phyloP scores from a whole-genome alignment of 768 basidiomycete genomes.

The Mycena rebaudengoi region DNA sequence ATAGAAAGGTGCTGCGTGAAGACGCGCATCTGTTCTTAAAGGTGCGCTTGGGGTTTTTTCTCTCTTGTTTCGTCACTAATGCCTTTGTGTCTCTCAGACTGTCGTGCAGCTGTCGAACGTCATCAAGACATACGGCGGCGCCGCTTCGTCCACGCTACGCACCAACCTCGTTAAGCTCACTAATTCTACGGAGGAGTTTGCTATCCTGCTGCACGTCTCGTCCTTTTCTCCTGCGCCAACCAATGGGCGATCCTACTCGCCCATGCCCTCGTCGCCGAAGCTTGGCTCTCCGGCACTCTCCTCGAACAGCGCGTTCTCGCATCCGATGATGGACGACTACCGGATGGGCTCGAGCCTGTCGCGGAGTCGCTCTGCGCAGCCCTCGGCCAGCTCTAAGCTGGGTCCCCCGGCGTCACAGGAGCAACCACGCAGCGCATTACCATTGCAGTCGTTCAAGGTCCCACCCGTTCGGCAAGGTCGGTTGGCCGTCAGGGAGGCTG shows the following conservation, averaged over 20 bases:
- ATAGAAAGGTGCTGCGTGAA: constrained; percentile 73
- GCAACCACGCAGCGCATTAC: constrained; percentile 62
- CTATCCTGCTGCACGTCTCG: constrained; percentile 86
- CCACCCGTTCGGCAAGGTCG: constrained; percentile 39
- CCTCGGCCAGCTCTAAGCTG: constrained; percentile 50
- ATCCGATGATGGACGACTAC: constrained; percentile 50
- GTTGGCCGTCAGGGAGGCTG: constrained; percentile 25
- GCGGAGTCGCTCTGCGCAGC: constrained; percentile 65
- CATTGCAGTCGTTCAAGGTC: constrained; percentile 57
- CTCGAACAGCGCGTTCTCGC: background rate
- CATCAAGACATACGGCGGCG: constrained; percentile 69
- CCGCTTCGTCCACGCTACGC: constrained; percentile 69
- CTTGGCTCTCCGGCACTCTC: constrained; percentile 27
- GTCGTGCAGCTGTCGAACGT: constrained; percentile 81
- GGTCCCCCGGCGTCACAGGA: constrained; percentile 44
- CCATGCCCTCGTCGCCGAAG: constrained; percentile 51
- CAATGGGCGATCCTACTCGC: constrained; percentile 63
- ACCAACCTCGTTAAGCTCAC: constrained; percentile 79
- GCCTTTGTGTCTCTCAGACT: constrained; percentile 49
- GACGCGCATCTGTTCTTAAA: constrained; percentile 86
- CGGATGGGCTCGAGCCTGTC: constrained; percentile 63
- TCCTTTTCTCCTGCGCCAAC: constrained; percentile 68
- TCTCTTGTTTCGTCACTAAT: background rate
- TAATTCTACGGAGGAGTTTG: constrained; percentile 87
- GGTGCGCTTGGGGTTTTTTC: constrained; percentile 48